Evolutionary conservation across 2,329 filamentous ascomycete species (phyloP).

Genomic region (Venturia carpophila): DNA sequence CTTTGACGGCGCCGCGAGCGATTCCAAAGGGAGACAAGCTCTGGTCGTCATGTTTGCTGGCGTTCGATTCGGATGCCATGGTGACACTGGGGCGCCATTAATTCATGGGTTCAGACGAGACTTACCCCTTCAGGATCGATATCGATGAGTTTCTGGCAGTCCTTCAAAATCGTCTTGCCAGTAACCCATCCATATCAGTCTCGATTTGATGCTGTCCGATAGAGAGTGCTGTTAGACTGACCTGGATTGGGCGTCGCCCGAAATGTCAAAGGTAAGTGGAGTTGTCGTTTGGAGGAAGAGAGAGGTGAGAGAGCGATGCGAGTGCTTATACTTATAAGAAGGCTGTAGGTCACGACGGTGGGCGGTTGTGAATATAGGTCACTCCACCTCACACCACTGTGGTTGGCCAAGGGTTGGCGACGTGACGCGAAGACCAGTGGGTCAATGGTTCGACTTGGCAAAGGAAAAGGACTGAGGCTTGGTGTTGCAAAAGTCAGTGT

Average conservation of each 20-base stretch:
- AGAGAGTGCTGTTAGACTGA: too few relatives aligned
- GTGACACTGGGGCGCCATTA: neutral
- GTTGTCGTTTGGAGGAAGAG: neutral
- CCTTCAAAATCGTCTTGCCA: too few relatives aligned
- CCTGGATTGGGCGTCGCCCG: too few relatives aligned
- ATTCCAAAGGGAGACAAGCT: slow-evolving; percentile 17
- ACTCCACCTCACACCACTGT: slow-evolving; percentile 5
- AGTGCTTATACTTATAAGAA: neutral
- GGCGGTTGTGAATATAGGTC: neutral
- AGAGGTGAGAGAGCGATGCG: neutral
- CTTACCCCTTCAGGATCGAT: too few relatives aligned
- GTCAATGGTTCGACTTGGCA: neutral
- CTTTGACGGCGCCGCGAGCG: slow-evolving; percentile 17
- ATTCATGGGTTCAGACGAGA: too few relatives aligned
- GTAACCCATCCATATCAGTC: too few relatives aligned
- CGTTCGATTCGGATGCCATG: slow-evolving; percentile 11
- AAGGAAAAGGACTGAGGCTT: neutral
- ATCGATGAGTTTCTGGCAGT: too few relatives aligned
- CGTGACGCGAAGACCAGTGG: too few relatives aligned
- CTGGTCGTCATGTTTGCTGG: slow-evolving; percentile 13
- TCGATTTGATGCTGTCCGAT: too few relatives aligned
- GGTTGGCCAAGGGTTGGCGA: neutral
- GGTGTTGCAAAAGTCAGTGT: neutral
- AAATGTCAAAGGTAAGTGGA: neutral
- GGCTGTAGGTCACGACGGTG: neutral